A percentile compares a stretch with the other conserved stretches of the same genome.
Conservation (phyloP, 176 grass and related monocot species). For the Carex scoparia region DNA sequence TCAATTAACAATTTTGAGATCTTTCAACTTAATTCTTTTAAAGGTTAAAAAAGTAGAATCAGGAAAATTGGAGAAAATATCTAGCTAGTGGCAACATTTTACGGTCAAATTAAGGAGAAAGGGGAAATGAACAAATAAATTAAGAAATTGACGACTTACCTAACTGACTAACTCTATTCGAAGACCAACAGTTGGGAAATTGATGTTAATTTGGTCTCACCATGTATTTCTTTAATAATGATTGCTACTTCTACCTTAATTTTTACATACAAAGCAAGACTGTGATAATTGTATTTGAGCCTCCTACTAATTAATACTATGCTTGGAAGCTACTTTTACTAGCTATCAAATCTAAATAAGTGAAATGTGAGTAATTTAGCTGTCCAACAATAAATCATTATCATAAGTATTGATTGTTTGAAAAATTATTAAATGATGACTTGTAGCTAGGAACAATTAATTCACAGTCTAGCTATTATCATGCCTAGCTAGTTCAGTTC, state of each 20-base stretch:
- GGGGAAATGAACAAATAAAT: background rate
- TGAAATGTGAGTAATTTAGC: background rate
- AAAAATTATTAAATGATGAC: background rate
- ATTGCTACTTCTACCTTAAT: background rate
- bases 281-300: background rate
- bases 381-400: background rate
- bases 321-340: conserved; percentile 17
- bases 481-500: no score
- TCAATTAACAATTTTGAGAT: background rate
- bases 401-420: background rate
- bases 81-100: background rate
- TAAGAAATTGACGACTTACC: conserved; percentile 8
- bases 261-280: background rate
- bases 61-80: background rate
- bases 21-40: background rate
- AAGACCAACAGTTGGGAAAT: conserved; percentile 4
- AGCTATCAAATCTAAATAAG: background rate
- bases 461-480: no score
- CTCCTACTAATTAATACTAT: background rate
- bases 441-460: background rate
- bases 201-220: background rate
- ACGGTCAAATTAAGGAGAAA: background rate
- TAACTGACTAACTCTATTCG: conserved; percentile 10
- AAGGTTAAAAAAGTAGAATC: background rate
- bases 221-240: conserved; percentile 6